These are phyloP conservation scores for Nakazawaea sp. DNA, from an alignment of 805 yeast species.

Conservation along the genomic window DNA sequence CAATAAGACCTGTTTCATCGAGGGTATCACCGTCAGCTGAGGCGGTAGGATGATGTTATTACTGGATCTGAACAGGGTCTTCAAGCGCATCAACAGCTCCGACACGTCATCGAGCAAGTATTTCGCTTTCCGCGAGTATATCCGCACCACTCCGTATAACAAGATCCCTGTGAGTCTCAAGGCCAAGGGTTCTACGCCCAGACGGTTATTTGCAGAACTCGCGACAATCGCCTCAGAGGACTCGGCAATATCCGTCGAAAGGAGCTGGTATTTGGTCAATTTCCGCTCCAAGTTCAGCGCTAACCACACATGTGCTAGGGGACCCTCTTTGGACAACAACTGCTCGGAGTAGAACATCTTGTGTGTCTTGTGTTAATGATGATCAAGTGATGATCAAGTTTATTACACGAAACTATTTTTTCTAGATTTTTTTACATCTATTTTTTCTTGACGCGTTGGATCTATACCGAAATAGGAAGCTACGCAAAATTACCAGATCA, in stretches of 20 bases:
- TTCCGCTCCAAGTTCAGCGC: constrained; percentile 85
- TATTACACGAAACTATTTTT: too few relatives aligned
- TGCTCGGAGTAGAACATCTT: constrained; percentile 44
- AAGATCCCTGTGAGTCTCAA: constrained; percentile 81
- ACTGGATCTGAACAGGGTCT: constrained; percentile 51
- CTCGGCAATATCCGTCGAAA: constrained; percentile 63
- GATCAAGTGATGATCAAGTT: too few relatives aligned
- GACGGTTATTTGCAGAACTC: constrained; percentile 2
- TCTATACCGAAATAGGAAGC: too few relatives aligned
- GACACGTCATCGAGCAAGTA: constrained; percentile 78
- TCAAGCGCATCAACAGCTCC: constrained; percentile 66
- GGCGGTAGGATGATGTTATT: constrained; percentile 51
- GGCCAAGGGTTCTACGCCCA: constrained; percentile 50
- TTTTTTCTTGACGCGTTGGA: background rate
- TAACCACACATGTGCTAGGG: constrained; percentile 85
- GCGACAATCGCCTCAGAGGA: constrained; percentile 61
- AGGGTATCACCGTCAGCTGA: constrained; percentile 53
- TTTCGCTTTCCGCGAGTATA: constrained; percentile 80
- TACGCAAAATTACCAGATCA: background rate
- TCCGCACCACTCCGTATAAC: constrained; percentile 78
- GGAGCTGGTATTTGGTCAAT: constrained; percentile 62
- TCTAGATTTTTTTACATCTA: background rate
- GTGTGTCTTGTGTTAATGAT: too few relatives aligned
- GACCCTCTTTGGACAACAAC: constrained; percentile 64
- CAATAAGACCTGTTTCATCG: constrained; percentile 52